Evolutionary conservation across 1,284 basidiomycete species (phyloP).

Genomic region (Pyrrhoderma lamaoense): DNA sequence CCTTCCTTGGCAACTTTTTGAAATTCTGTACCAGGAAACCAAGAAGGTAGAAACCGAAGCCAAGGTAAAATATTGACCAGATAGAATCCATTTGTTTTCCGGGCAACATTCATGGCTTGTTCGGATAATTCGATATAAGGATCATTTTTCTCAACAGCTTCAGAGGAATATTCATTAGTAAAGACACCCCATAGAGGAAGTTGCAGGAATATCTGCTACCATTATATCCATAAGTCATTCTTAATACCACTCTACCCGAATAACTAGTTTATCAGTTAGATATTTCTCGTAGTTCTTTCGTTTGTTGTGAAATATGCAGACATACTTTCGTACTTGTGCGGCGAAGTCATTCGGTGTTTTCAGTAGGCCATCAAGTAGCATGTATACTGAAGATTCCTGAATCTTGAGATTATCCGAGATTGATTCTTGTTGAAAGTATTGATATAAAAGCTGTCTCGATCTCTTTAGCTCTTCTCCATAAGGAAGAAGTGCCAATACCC

Average conservation of each 20-base stretch:
- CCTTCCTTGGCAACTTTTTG: conserved; percentile 48
- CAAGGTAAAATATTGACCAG: conserved; percentile 13
- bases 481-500: conserved; percentile 15
- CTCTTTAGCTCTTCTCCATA: conserved; percentile 24
- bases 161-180: no score
- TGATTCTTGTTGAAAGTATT: conserved; percentile 21
- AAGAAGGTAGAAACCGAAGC: conserved; percentile 13
- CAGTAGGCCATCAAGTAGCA: conserved; percentile 21
- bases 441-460: conserved; percentile 22
- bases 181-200: not conserved
- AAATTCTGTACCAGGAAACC: conserved; percentile 24
- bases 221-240: conserved; percentile 15
- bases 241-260: conserved; percentile 19
- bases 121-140: conserved; percentile 9
- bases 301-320: no score
- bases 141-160: conserved; percentile 6
- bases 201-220: conserved; percentile 3
- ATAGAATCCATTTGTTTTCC: conserved; percentile 8
- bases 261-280: no score
- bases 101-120: not conserved
- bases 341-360: conserved; percentile 21
- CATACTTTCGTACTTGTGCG: no score
- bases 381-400: conserved; percentile 21
- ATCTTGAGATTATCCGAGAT: conserved; percentile 19
- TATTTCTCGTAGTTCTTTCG: no score